Conservation (phyloP, 768 basidiomycete species). For the Boletales sp. region DNA sequence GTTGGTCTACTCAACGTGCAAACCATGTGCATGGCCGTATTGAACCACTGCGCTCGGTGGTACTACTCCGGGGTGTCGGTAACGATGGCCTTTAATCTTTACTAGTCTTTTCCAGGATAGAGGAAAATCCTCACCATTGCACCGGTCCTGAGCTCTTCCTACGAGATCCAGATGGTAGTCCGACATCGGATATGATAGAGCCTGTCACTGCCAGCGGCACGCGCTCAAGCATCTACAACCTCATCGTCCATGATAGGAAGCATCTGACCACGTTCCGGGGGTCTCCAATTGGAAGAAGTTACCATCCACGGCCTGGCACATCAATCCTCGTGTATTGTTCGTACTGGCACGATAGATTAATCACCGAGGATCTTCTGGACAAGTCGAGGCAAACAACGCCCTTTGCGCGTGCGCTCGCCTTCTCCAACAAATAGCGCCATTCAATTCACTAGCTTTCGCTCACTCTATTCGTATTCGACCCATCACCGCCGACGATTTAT, state of each 20-base stretch:
- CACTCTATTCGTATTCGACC: not conserved
- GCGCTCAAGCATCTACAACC: too few relatives aligned
- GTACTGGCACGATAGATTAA: conserved; percentile 10
- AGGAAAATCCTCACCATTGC: too few relatives aligned
- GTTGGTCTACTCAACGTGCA: too few relatives aligned
- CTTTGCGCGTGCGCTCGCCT: not conserved
- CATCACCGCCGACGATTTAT: not conserved
- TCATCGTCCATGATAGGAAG: conserved; percentile 3
- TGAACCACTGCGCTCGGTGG: too few relatives aligned
- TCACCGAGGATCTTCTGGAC: conserved; percentile 18
- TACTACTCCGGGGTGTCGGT: too few relatives aligned
- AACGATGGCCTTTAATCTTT: too few relatives aligned
- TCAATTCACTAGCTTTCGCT: not conserved
- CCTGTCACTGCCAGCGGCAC: too few relatives aligned
- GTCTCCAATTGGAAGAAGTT: not conserved
- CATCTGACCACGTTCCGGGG: conserved; percentile 9
- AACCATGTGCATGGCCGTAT: too few relatives aligned
- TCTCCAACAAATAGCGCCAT: conserved; percentile 12
- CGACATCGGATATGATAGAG: too few relatives aligned
- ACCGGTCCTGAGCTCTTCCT: too few relatives aligned
- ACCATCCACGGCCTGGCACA: conserved; percentile 1
- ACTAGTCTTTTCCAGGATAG: too few relatives aligned
- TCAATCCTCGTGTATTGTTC: conserved; percentile 15
- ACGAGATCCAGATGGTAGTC: too few relatives aligned
- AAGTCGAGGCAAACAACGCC: conserved; percentile 10